A percentile compares a stretch with the other conserved stretches of the same genome.
Conservation (phyloP, 2,329 filamentous ascomycete species). For the Lomentospora prolificans region DNA sequence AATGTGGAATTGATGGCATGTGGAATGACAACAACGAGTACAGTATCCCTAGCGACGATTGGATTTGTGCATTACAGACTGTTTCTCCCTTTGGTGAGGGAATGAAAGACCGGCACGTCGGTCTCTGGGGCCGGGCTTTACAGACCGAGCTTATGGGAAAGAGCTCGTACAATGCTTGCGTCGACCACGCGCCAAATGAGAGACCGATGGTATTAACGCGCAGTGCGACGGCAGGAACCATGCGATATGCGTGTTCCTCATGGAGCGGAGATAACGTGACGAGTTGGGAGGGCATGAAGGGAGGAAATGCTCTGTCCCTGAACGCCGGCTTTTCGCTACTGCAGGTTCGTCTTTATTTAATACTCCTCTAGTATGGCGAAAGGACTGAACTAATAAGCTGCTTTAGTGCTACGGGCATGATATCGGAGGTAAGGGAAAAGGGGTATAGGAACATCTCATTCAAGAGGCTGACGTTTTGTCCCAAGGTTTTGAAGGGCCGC, state of each 20-base stretch:
- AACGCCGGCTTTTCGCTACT: slow-evolving; percentile 59
- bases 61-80: slow-evolving; percentile 48
- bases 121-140: slow-evolving; percentile 59
- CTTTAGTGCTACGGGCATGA: slow-evolving; percentile 58
- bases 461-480: not conserved
- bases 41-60: slow-evolving; percentile 54
- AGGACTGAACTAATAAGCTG: not conserved
- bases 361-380: not conserved
- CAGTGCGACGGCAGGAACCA: slow-evolving; percentile 60
- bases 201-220: slow-evolving; percentile 61
- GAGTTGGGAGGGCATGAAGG: slow-evolving; percentile 64
- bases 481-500: slow-evolving; percentile 56
- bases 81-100: slow-evolving; percentile 24
- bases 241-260: slow-evolving; percentile 59
- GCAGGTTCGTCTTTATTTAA: slow-evolving; percentile 25
- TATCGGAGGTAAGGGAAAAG: slow-evolving; percentile 41
- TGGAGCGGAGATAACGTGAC: slow-evolving; percentile 71
- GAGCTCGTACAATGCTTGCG: slow-evolving; percentile 57
- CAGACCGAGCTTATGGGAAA: slow-evolving; percentile 65
- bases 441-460: not conserved
- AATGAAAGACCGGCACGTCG: slow-evolving; percentile 37
- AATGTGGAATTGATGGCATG: slow-evolving; percentile 59
- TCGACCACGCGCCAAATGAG: slow-evolving; percentile 45
- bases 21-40: slow-evolving; percentile 80
- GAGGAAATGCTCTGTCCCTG: slow-evolving; percentile 58